Evolutionary conservation across 108 stramenopile genomes (phyloP).

Genomic region (Cyclotella atomus): DNA sequence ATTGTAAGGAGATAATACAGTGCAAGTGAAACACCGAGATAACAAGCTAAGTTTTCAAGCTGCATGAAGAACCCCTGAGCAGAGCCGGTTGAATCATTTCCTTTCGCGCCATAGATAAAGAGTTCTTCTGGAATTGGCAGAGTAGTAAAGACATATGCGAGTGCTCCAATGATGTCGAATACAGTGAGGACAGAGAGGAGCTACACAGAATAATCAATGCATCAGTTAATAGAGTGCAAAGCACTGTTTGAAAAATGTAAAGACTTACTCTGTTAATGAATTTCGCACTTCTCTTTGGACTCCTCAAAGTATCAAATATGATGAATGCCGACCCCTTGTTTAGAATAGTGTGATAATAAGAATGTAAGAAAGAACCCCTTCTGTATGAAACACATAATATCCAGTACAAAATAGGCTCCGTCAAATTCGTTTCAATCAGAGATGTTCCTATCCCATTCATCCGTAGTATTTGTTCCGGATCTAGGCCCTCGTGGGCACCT

Average conservation of each 20-base stretch:
- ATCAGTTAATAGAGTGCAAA: no score
- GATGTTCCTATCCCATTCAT: no score
- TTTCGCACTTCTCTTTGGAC: neutral
- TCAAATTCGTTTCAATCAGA: no score
- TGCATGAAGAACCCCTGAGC: slow-evolving; percentile 58
- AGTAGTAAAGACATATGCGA: slow-evolving; percentile 23
- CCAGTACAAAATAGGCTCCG: no score
- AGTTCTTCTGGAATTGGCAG: slow-evolving; percentile 16
- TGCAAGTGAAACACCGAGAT: slow-evolving; percentile 12
- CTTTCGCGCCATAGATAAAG: slow-evolving; percentile 30
- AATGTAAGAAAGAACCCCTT: neutral
- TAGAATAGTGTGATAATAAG: no score
- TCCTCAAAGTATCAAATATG: slow-evolving; percentile 13
- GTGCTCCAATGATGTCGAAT: slow-evolving; percentile 20
- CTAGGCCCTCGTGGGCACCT: no score
- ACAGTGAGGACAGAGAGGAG: neutral
- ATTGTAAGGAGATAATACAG: slow-evolving; percentile 22
- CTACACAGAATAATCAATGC: no score
- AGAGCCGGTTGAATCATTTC: slow-evolving; percentile 36
- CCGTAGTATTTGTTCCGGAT: no score
- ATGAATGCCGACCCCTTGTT: slow-evolving; percentile 12
- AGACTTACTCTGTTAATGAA: neutral
- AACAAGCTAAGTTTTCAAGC: slow-evolving; percentile 13
- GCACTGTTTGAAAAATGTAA: no score
- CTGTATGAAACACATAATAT: no score